These are phyloP conservation scores for Fistulinella staudtii DNA, from an alignment of 1,284 basidiomycete species.

Conservation along the genomic window DNA sequence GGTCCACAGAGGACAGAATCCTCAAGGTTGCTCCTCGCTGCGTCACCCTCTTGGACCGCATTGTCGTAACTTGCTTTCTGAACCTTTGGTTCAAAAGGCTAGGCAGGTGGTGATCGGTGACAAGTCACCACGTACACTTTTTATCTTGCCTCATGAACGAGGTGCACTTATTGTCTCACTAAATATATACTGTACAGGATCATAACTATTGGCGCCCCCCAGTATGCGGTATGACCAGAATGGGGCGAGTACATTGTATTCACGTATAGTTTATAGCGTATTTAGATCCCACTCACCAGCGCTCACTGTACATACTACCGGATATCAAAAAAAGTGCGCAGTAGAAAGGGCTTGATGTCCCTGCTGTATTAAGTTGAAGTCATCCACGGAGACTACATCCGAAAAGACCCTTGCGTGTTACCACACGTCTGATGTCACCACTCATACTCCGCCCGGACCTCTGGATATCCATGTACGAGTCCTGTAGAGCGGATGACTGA, in stretches of 20 bases:
- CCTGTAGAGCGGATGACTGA: no score
- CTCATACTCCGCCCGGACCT: no score
- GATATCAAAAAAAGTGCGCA: neutral
- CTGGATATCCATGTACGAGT: no score
- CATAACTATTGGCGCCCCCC: slow-evolving; percentile 5
- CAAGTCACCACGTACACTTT: slow-evolving; percentile 2
- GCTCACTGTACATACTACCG: slow-evolving; percentile 3
- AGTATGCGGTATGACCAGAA: neutral
- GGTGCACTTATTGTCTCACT: neutral
- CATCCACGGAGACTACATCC: no score
- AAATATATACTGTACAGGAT: slow-evolving; percentile 20
- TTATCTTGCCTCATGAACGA: neutral
- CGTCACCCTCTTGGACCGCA: slow-evolving; percentile 45
- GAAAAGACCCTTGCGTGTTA: no score
- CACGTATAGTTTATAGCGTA: slow-evolving; percentile 21
- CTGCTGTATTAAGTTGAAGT: no score
- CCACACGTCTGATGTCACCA: no score
- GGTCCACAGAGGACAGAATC: slow-evolving; percentile 39
- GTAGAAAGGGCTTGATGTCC: no score
- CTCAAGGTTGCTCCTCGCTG: slow-evolving; percentile 41
- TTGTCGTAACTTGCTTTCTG: slow-evolving; percentile 54
- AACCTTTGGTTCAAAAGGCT: slow-evolving; percentile 49
- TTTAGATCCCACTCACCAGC: slow-evolving; percentile 3
- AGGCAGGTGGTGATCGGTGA: slow-evolving; percentile 44
- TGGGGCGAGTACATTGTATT: slow-evolving; percentile 13